These are phyloP conservation scores for Fusarium sp. DNA, from an alignment of 2,329 filamentous ascomycete genomes.

Conservation along the genomic window DNA sequence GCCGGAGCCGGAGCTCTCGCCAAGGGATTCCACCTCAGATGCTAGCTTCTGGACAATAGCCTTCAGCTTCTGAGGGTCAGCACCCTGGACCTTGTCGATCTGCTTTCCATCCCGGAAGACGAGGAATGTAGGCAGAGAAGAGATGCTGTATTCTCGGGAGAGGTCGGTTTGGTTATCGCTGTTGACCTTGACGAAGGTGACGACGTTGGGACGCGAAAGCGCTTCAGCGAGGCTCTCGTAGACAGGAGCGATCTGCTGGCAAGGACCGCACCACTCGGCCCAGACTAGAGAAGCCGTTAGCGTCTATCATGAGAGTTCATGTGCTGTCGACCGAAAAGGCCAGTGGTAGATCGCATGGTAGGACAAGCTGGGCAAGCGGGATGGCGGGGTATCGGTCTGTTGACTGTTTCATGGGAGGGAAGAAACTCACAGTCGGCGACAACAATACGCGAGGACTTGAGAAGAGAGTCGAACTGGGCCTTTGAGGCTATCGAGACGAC, in stretches of 20 bases:
- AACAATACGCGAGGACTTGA: slow-evolving; percentile 80
- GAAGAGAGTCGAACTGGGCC: slow-evolving; percentile 73
- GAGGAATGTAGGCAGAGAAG: slow-evolving; percentile 89
- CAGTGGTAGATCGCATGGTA: slow-evolving; percentile 28
- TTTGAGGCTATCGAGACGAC: slow-evolving; percentile 57
- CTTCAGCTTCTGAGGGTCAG: slow-evolving; percentile 77
- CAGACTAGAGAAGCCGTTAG: slow-evolving; percentile 71
- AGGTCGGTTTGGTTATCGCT: slow-evolving; percentile 81
- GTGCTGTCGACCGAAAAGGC: neutral
- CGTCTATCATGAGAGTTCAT: neutral
- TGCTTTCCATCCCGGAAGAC: slow-evolving; percentile 80
- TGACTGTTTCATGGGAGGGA: neutral
- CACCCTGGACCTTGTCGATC: slow-evolving; percentile 77
- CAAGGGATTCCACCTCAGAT: slow-evolving; percentile 71
- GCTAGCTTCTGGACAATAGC: slow-evolving; percentile 77
- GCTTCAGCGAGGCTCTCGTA: slow-evolving; percentile 81
- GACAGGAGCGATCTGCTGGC: slow-evolving; percentile 83
- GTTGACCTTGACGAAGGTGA: slow-evolving; percentile 91
- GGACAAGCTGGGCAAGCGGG: slow-evolving; percentile 12
- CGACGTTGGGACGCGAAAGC: slow-evolving; percentile 76
- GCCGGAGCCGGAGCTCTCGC: slow-evolving; percentile 54
- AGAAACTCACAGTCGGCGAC: slow-evolving; percentile 84
- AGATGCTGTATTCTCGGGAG: slow-evolving; percentile 77
- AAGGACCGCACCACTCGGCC: slow-evolving; percentile 87
- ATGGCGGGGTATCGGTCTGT: slow-evolving; percentile 37